Conservation (phyloP, 2,329 filamentous ascomycete species). For the Ascochyta lentis region DNA sequence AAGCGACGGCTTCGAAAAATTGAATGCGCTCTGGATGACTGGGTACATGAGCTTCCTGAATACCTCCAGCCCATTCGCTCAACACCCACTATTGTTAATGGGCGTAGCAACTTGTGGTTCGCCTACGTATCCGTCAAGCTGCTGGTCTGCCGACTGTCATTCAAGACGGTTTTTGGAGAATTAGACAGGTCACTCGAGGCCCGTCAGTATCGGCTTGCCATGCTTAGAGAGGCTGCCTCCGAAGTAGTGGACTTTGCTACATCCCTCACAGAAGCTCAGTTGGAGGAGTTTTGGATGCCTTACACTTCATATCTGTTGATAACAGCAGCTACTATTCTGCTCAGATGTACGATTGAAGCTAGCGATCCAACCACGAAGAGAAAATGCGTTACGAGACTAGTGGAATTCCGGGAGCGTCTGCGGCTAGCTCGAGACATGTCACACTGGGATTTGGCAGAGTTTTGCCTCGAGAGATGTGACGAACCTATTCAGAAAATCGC, state of each 20-base stretch:
- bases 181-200: constrained; percentile 2
- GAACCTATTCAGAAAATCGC: constrained; percentile 31
- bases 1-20: constrained; percentile 17
- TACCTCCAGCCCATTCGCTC: neutral
- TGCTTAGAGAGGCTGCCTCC: constrained; percentile 20
- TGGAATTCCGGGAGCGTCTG: constrained; percentile 16
- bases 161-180: constrained; percentile 17
- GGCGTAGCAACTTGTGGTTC: constrained; percentile 27
- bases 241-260: constrained; percentile 14
- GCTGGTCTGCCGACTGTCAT: constrained; percentile 19
- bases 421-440: constrained; percentile 11
- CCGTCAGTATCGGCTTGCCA: constrained; percentile 19
- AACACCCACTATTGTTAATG: constrained; percentile 4
- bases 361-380: constrained; percentile 15
- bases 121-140: constrained; percentile 25
- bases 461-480: constrained; percentile 27
- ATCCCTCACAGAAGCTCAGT: constrained; percentile 14
- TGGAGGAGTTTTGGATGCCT: constrained; percentile 32
- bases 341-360: constrained; percentile 25
- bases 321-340: constrained; percentile 25
- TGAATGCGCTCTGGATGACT: constrained; percentile 23
- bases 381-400: constrained; percentile 12
- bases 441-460: constrained; percentile 29
- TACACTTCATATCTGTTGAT: constrained; percentile 30
- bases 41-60: constrained; percentile 17